A percentile compares a stretch with the other conserved stretches of the same genome.
These are phyloP conservation scores for Thuja plicata DNA, from an alignment of 83 land plant species.

Conservation along the genomic window DNA sequence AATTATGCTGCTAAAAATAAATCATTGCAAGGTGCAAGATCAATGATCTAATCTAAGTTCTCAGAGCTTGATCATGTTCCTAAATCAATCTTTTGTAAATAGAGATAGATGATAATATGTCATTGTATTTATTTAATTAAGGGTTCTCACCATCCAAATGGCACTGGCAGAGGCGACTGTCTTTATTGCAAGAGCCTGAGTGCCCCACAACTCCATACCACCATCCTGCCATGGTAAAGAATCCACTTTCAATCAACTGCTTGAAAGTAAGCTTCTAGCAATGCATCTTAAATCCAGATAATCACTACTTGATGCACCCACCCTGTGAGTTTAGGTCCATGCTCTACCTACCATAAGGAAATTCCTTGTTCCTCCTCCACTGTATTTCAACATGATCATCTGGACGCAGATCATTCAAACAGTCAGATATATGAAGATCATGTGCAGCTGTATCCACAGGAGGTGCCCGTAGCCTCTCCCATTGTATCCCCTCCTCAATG, in stretches of 20 bases:
- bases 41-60: neutral
- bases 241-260: neutral
- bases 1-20: neutral
- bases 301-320: neutral
- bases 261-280: neutral
- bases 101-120: neutral
- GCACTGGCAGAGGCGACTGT: slow-evolving; percentile 50
- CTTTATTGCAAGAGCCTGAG: slow-evolving; percentile 64
- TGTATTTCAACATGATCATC: slow-evolving; percentile 95
- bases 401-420: slow-evolving; percentile 71
- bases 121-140: neutral
- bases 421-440: slow-evolving; percentile 82
- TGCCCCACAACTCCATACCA: slow-evolving; percentile 92
- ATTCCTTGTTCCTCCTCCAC: slow-evolving; percentile 94
- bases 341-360: slow-evolving; percentile 83
- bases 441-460: slow-evolving; percentile 81
- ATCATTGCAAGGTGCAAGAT: neutral
- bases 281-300: neutral
- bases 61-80: neutral
- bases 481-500: slow-evolving; percentile 69
- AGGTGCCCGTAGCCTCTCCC: slow-evolving; percentile 88
- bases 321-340: neutral
- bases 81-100: neutral
- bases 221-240: slow-evolving; percentile 54
- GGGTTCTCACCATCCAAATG: slow-evolving; percentile 54